Base-by-base conservation (phyloP, 2,329 filamentous ascomycete genomes). In the Claviceps fusiformis region DNA sequence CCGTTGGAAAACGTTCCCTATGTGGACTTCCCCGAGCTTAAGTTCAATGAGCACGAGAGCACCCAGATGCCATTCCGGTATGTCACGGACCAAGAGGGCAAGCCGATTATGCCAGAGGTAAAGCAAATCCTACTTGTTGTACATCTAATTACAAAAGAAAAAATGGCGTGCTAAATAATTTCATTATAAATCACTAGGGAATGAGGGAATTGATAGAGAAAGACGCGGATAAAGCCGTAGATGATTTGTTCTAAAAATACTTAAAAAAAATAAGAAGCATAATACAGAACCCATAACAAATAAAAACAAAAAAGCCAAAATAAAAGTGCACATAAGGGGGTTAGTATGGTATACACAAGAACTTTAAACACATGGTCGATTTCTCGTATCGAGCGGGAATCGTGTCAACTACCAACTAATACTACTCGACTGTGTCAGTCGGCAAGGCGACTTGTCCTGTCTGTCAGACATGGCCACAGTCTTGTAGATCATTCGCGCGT, bases 1-100 rank as follows among this genome's bases (percentile, higher is more conserved):
- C 79, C 87, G 0, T 75, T 98, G 50, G 82, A 87, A 55, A 75
- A 90, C 60, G 86, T 98, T 39, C 77, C 83, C 2, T 96, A 93
- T 66, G 70, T 93, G 39, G 91, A 97, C 67, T 84, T 88, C 65
- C 93, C 93, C 0, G 92, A 97, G 66, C 80, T 98, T 65, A 85
- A 85, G 65, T 86, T 97, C 68, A 89, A 88, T 68, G 85, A 93
- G 67, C 85, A 95, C 65, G 93, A 98, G 73, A 93, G 87, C 68
- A 95, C 91, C 0, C 80, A 95, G 70, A 97, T 98, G 93, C 93
- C 93, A 0, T 98, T 98, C 71, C 88, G 93, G 62, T 98, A 98
- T 67, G 91, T 98, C 52, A 85, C 81, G 66, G 84, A 79, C 53
- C 73, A 80, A 11, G 75, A 87, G 55, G 89, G 87, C 48, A 76